These are phyloP conservation scores for Vigna hirtella DNA, from an alignment of 306 rosid species.

Conservation along the genomic window DNA sequence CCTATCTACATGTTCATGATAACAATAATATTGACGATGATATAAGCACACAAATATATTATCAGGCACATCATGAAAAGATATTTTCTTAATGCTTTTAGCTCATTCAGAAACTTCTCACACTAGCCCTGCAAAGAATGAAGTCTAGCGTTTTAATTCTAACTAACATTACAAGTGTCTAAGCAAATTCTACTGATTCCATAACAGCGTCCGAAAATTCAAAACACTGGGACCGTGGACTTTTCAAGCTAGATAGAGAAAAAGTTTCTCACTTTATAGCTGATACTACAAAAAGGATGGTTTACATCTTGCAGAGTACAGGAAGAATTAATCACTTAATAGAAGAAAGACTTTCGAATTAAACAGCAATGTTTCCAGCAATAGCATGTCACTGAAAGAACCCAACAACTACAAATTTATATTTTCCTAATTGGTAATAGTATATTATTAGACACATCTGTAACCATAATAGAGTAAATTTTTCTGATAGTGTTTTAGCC, in stretches of 20 bases:
- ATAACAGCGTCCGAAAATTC: neutral
- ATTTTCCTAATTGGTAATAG: conserved; percentile 10
- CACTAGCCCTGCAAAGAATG: neutral
- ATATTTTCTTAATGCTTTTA: conserved; percentile 14
- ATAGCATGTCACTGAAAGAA: conserved; percentile 22
- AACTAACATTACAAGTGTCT: neutral
- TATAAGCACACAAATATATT: neutral
- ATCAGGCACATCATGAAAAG: conserved; percentile 7
- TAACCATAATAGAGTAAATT: conserved; percentile 11
- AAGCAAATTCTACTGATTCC: conserved; percentile 1
- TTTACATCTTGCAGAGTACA: conserved; percentile 26
- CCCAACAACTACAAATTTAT: conserved; percentile 12
- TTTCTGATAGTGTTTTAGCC: conserved; percentile 16
- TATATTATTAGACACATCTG: conserved; percentile 5
- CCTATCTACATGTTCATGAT: neutral
- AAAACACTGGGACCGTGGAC: neutral
- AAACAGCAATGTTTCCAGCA: conserved; percentile 11
- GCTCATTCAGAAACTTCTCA: conserved; percentile 10
- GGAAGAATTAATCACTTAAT: conserved; percentile 9
- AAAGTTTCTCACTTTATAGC: neutral
- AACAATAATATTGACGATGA: neutral
- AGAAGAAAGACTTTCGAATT: conserved; percentile 15
- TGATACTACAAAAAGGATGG: conserved; percentile 1
- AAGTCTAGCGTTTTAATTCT: neutral
- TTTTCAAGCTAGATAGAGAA: neutral